These are phyloP conservation scores for Fonsecaea erecta DNA, from an alignment of 2,329 filamentous ascomycete genomes.

Conservation along the genomic window DNA sequence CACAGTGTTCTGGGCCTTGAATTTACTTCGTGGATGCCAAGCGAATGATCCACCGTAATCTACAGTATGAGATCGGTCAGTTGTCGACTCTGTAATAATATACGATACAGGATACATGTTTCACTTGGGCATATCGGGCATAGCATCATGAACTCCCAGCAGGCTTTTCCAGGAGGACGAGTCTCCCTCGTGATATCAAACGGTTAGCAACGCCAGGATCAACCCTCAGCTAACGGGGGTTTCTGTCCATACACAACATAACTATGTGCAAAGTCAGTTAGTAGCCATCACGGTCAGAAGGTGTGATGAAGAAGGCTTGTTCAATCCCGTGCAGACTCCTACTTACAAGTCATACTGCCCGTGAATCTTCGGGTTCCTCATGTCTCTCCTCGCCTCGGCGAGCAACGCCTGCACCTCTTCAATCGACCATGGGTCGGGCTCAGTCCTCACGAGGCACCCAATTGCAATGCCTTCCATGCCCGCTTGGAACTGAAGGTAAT, in stretches of 20 bases:
- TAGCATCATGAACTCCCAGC: background rate
- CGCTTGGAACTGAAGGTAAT: conserved; percentile 1
- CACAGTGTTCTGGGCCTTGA: background rate
- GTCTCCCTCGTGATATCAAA: background rate
- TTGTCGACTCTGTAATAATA: too few species aligned
- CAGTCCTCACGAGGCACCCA: background rate
- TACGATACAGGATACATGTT: too few species aligned
- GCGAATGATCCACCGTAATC: background rate
- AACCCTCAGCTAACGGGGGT: background rate
- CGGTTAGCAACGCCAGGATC: background rate
- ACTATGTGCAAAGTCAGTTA: background rate
- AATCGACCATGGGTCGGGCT: background rate
- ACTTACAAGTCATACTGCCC: conserved; percentile 4
- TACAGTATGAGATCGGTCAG: too few species aligned
- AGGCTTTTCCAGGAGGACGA: background rate
- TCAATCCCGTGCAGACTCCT: background rate
- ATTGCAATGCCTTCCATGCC: conserved; percentile 4
- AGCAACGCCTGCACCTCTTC: conserved; percentile 1
- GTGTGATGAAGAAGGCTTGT: background rate
- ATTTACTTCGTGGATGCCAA: background rate
- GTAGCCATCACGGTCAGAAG: background rate
- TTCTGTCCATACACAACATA: conserved; percentile 2
- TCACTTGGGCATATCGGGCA: too few species aligned
- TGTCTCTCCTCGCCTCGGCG: background rate
- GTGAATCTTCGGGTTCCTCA: background rate